Evolutionary conservation across 495 filamentous ascomycete genomes (phyloP).

Genomic region (Tuber calosporum): DNA sequence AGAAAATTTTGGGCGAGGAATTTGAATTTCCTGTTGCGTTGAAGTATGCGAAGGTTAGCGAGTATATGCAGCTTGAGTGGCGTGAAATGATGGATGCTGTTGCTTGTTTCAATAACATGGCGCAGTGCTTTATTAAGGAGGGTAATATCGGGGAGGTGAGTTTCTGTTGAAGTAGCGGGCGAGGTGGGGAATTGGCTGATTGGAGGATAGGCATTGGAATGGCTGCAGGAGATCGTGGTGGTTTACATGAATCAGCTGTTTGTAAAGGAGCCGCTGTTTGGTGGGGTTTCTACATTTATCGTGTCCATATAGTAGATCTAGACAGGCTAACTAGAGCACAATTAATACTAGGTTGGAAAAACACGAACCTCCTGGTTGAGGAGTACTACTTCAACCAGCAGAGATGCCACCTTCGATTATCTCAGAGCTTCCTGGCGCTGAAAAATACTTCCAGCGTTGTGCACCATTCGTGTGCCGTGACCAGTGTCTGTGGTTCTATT

Average conservation of each 20-base stretch:
- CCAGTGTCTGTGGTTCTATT: conserved; percentile 29
- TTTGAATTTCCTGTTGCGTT: conserved; percentile 27
- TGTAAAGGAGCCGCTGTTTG: conserved; percentile 24
- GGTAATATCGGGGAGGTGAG: conserved; percentile 30
- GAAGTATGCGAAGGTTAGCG: conserved; percentile 5
- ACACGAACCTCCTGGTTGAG: conserved; percentile 35
- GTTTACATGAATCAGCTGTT: conserved; percentile 34
- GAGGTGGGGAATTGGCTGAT: conserved; percentile 1
- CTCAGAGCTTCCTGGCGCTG: conserved; percentile 24
- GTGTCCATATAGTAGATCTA: not conserved
- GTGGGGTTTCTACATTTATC: not conserved
- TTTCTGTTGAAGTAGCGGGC: not conserved
- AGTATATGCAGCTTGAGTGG: conserved; percentile 32
- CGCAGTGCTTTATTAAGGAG: conserved; percentile 32
- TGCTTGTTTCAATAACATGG: conserved; percentile 37
- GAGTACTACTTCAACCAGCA: conserved; percentile 36
- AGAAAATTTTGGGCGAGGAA: conserved; percentile 23
- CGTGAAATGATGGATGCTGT: conserved; percentile 37
- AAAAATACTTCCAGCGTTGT: conserved; percentile 32
- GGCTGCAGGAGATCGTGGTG: conserved; percentile 30
- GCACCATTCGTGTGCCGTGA: conserved; percentile 31
- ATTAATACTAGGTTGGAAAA: conserved; percentile 28
- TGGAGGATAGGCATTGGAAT: conserved; percentile 26
- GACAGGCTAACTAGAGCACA: not conserved
- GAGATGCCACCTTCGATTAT: conserved; percentile 32